Percentiles rank a stretch among this genome's conserved stretches.
Conservation (phyloP, 2,329 filamentous ascomycete genomes). For the Fusarium sp. region DNA sequence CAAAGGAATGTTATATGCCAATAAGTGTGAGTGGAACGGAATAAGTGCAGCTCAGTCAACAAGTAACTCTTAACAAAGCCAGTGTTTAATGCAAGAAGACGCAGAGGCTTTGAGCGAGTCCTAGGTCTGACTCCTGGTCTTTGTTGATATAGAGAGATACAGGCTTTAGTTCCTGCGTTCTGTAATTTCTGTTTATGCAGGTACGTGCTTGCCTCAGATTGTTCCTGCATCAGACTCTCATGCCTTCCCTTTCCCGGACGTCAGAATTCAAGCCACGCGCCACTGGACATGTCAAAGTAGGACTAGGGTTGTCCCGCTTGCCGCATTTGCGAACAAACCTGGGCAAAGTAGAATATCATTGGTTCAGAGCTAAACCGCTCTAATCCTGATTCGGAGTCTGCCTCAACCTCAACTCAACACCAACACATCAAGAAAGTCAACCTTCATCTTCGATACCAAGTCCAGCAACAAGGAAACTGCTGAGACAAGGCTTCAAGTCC, state of each 20-base stretch:
- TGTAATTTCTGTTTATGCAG: slow-evolving; percentile 1
- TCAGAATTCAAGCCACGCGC: slow-evolving; percentile 21
- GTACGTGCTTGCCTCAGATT: not conserved
- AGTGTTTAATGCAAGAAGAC: too few species aligned
- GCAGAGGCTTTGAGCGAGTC: too few species aligned
- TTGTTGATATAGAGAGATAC: too few species aligned
- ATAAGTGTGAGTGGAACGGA: slow-evolving; percentile 8
- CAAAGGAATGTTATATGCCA: slow-evolving; percentile 29
- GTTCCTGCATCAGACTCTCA: slow-evolving; percentile 7
- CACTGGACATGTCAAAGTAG: slow-evolving; percentile 23
- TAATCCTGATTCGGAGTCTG: slow-evolving; percentile 14
- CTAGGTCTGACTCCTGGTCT: too few species aligned
- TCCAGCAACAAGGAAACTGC: not conserved
- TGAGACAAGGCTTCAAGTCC: rapidly evolving
- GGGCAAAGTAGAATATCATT: slow-evolving; percentile 10
- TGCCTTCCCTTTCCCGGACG: slow-evolving; percentile 32
- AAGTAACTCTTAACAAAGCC: not conserved
- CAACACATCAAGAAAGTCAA: slow-evolving; percentile 3
- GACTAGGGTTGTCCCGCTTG: slow-evolving; percentile 23
- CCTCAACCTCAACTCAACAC: slow-evolving; percentile 5
- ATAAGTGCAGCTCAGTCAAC: not conserved
- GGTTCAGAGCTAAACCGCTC: not conserved
- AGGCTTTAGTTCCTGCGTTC: slow-evolving; percentile 22
- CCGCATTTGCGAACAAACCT: slow-evolving; percentile 27
- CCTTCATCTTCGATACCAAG: slow-evolving; percentile 1